Evolutionary conservation across 1,284 basidiomycete species (phyloP).

Genomic region (Fistulinella staudtii): DNA sequence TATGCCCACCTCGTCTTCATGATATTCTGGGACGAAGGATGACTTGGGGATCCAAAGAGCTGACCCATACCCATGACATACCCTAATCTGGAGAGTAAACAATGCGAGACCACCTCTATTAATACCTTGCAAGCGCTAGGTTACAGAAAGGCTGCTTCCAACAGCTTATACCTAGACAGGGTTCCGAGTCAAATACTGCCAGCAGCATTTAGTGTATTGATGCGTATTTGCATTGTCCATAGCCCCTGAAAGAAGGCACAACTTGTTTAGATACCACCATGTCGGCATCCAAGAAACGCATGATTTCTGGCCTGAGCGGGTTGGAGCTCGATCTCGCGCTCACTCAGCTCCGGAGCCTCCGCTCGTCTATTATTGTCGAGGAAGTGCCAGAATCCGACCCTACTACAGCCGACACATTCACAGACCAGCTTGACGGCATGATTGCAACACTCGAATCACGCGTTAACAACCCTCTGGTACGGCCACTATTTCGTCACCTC

Average conservation of each 20-base stretch:
- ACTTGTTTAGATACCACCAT: too few species aligned
- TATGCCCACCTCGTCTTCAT: slow-evolving; percentile 26
- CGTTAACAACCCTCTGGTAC: neutral
- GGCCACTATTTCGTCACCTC: neutral
- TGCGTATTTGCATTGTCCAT: too few species aligned
- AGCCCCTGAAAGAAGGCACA: too few species aligned
- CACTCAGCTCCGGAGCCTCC: neutral
- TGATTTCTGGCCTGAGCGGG: neutral
- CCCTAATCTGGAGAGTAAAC: too few species aligned
- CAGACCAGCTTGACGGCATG: neutral
- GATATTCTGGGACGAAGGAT: slow-evolving; percentile 29
- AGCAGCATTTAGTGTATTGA: too few species aligned
- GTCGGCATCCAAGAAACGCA: neutral
- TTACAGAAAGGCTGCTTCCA: too few species aligned
- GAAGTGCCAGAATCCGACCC: neutral
- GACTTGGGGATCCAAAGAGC: too few species aligned
- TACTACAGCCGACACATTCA: neutral
- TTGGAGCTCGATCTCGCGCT: neutral
- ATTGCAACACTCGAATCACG: neutral
- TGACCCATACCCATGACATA: too few species aligned
- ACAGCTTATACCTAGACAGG: too few species aligned
- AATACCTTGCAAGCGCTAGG: too few species aligned
- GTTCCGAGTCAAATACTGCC: too few species aligned
- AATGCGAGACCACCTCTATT: too few species aligned
- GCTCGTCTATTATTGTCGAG: neutral